Evolutionary conservation across 441 rosid genomes (phyloP), one percentile per base, ranked within the genome.

Genomic region (Hura crepitans): DNA sequence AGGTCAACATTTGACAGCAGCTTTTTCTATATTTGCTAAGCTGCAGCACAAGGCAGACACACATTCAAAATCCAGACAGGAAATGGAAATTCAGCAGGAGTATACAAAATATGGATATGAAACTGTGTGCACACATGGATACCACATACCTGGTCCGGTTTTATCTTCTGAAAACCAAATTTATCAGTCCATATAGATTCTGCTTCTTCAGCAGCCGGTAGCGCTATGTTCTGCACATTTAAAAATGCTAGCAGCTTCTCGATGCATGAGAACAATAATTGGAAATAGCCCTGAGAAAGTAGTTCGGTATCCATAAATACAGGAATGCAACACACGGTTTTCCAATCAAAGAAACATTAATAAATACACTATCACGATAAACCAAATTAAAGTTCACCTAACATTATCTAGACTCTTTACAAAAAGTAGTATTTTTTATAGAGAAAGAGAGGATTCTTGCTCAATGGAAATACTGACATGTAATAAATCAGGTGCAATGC

Each of bases 161-260:
- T 76, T 47, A 91, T 78, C 71, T 83, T 88, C 78, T 78, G 75
- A 61, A 93, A 93, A 63, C 98, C 93, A 59, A 91, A 91, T 79
- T 88, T 93, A 61, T 87, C 80, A 2, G 81, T 91, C 98, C 96
- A 93, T 46, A 93, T 85, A 25, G 95, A 85, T 78, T 93, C 97
- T 14, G 97, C 97, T 77, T 91, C 95, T 70, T 84, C 92, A 13
- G 98, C 96, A 6, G 98, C 89, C 58, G 98, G 97, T 20, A 91
- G 89, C 64, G 91, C 81, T 37, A 93, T 77, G 76, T 78, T 87
- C 77, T 80, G 87, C 8, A 93, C 96, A 47, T 83, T 82, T 72
- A 93, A 73, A 82, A 70, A 77, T 2, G 86, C 75, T 79, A 93
- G 81, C 76, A 93, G 80, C 86, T 87, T 88, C 88, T 93, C 95